Base-by-base conservation (phyloP, 371 early-diverging fungal species). In the Batrachochytrium dendrobatidis region DNA sequence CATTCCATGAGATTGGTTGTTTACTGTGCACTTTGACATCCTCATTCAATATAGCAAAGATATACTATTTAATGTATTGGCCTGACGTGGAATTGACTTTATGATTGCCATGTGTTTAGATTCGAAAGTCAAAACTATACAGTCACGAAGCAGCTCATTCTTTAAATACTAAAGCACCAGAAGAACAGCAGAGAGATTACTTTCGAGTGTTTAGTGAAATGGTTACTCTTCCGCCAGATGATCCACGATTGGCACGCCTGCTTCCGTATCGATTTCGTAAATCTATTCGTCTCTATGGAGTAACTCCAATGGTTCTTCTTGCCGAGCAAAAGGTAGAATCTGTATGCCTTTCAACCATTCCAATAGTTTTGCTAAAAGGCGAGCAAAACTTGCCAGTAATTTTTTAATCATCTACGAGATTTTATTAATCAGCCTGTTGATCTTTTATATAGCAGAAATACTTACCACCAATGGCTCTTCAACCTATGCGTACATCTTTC, bases 171-270 rank as follows among this genome's bases (percentile, higher is more conserved):
- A 29, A 29, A 7, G 29, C 29, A 25, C 49, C 49, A 6, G 25
- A 6, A 18, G 6, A 12, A 12, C 49, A 8, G 12, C 12, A 30
- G 6, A 46, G 43, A 51, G 58, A 54, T 2, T 62, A 62, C 46
- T 63, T 63, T 59, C 58, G 63, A 10, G 35, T 49, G 10, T 63
- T 63, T 30, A 59, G 59, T n/a, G 59, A 63, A 34, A 58, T 59
- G 55, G 59, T 56, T n/a, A 55, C 59, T 8, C 24, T 63, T 22
- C 29, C 24, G 24, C 24, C 22, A 1, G 46, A 53, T 22, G 63
- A 58, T 44, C 58, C 56, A 26, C 63, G 55, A n/a, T 44, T 59
- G 25, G 63, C 63, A 2, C 17, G 15, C n/a, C 34, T 63, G 28
- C 55, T 63, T 15, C 63, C 63, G 25, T 56, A 63, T 35, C 58